Evolutionary conservation across 2,329 filamentous ascomycete genomes (phyloP).

Genomic region (Balansia obtecta): DNA sequence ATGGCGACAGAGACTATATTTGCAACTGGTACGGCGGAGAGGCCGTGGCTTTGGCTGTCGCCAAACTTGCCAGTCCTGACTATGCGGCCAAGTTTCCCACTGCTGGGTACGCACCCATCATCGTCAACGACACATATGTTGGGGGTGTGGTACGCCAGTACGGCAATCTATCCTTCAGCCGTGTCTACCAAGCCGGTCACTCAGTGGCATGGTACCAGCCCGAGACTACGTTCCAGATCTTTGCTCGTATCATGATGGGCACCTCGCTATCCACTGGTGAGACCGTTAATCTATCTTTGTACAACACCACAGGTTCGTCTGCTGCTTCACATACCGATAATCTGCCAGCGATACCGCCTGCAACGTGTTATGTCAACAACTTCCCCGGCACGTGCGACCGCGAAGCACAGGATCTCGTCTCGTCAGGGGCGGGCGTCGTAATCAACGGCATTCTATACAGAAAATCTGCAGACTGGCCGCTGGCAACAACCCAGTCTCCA

Average conservation of each 20-base stretch:
- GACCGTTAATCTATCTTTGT: constrained; percentile 35
- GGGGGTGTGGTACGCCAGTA: constrained; percentile 65
- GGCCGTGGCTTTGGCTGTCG: constrained; percentile 52
- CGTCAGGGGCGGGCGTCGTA: constrained; percentile 40
- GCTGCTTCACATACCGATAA: constrained; percentile 36
- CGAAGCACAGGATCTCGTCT: constrained; percentile 32
- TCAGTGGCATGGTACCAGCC: constrained; percentile 50
- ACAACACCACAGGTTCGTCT: constrained; percentile 45
- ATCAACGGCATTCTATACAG: constrained; percentile 46
- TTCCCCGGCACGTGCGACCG: constrained; percentile 38
- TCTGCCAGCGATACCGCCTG: constrained; percentile 31
- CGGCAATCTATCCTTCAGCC: constrained; percentile 58
- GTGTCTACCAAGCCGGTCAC: constrained; percentile 55
- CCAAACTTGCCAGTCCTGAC: constrained; percentile 30
- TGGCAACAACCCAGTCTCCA: constrained; percentile 16
- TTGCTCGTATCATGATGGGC: constrained; percentile 45
- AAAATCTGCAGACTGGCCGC: constrained; percentile 28
- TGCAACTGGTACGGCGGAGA: constrained; percentile 66
- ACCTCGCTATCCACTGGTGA: constrained; percentile 44
- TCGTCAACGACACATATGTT: constrained; percentile 54
- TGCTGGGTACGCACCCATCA: constrained; percentile 61
- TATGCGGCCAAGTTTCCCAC: constrained; percentile 44
- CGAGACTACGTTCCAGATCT: constrained; percentile 44
- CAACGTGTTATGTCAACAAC: constrained; percentile 49
- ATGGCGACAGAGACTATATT: constrained; percentile 52